Base-by-base conservation (phyloP, 805 yeast species). In the Debaryomyces tyrocola region DNA sequence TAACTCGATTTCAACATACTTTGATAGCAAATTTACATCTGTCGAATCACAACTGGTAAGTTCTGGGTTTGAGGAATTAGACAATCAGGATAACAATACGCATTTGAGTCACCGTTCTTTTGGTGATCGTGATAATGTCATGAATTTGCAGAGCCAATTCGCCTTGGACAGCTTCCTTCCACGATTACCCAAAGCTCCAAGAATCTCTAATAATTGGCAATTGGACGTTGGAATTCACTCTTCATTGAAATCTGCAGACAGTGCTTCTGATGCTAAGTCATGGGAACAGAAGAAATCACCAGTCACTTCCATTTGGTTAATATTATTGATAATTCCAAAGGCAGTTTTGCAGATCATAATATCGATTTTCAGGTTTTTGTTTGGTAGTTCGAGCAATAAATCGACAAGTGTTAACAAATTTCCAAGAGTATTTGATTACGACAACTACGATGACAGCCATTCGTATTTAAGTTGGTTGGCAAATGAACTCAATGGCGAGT, bases 1-100 rank as follows among this genome's bases (percentile, higher is more conserved):
- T 54, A 69, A 75, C 37, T 81, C 90, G 1, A 63, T 84, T 28
- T 76, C 84, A 3, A 73, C 80, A 42, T 85, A 74, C 59, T 83
- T 83, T 57, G 91, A 85, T 54, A 46, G 55, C 4, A 73, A 74
- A n/a, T 67, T 72, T 46, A 67, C 63, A 1, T 45, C 57, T 7
- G 36, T 58, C n/a, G 54, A 56, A 11, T 43, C 37, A 18, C 33
- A 46, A 17, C 28, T 39, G 28, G 37, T 46, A 12, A 28, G 45
- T n/a, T 38, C 55, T 21, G 53, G 53, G 15, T 49, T 45, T 2
- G 51, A 56, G 31, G 37, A 45, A 12, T 46, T 52, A 27, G 55
- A 52, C 8, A 51, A 45, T 2, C 48, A 40, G 9, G 45, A 38
- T 24, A 47, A 40, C n/a, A 41, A 31, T 2, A 17, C 50, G 12